Percentiles rank a stretch among this genome's conserved stretches.
These are phyloP conservation scores for Edaphochlamys debaryana DNA, from an alignment of 139 green algal genomes.

Conservation along the genomic window DNA sequence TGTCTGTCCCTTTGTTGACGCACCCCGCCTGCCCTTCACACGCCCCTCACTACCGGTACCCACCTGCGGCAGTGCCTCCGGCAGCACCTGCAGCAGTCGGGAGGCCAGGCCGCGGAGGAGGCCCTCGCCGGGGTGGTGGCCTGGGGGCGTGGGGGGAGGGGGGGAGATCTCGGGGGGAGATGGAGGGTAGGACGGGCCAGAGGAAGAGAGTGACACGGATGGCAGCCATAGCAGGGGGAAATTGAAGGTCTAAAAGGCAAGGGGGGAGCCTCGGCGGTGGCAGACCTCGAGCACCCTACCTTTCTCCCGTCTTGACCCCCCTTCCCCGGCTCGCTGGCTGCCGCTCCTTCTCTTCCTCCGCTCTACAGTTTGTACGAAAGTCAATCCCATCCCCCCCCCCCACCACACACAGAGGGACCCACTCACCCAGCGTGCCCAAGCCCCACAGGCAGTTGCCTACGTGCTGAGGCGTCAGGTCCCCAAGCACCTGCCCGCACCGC, in stretches of 20 bases:
- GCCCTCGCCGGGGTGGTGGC: slow-evolving; percentile 3
- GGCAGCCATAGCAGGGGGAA: too few relatives aligned
- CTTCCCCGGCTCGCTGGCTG: too few relatives aligned
- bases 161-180: not conserved
- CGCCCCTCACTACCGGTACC: too few relatives aligned
- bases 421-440: slow-evolving; percentile 62
- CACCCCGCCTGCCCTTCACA: too few relatives aligned
- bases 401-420: not conserved
- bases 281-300: too few relatives aligned
- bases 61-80: slow-evolving; percentile 15
- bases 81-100: slow-evolving; percentile 27
- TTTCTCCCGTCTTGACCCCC: too few relatives aligned
- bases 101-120: not conserved
- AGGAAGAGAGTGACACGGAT: too few relatives aligned
- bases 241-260: too few relatives aligned
- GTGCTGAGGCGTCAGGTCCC: slow-evolving; percentile 54
- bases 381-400: not conserved
- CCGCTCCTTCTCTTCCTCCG: too few relatives aligned
- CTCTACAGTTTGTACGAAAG: too few relatives aligned
- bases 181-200: not conserved
- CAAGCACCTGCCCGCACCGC: not conserved
- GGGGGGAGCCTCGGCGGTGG: too few relatives aligned
- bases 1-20: too few relatives aligned
- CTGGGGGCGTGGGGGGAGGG: not conserved
- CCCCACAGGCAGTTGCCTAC: slow-evolving; percentile 71